A percentile compares a stretch with the other conserved stretches of the same genome.
Evolutionary conservation across 2,329 filamentous ascomycete genomes (phyloP).

Genomic region (Paracorniculantispora psalliotae): DNA sequence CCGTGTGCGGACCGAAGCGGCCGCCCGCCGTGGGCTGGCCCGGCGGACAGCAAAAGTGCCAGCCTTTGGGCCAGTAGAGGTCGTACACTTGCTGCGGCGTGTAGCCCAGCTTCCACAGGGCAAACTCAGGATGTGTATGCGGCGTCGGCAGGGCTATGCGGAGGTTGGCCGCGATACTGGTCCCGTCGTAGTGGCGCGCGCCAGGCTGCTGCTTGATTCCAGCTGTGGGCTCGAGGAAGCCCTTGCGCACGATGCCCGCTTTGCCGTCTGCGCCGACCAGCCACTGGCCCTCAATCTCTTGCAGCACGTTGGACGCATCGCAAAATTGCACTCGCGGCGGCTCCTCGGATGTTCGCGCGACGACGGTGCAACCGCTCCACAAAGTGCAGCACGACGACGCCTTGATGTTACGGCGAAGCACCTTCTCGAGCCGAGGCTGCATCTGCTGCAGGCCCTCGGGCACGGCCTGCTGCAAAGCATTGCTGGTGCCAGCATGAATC

Average conservation of each 20-base stretch:
- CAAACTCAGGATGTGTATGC: conserved; percentile 42
- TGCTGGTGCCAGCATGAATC: neutral
- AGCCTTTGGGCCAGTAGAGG: conserved; percentile 39
- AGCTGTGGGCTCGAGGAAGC: conserved; percentile 36
- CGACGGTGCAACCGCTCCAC: conserved; percentile 9
- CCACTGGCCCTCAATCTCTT: conserved; percentile 13
- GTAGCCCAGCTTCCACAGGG: conserved; percentile 42
- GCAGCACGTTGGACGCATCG: neutral
- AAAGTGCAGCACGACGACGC: conserved; percentile 14
- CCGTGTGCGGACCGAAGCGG: conserved; percentile 35
- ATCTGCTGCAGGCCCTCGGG: conserved; percentile 13
- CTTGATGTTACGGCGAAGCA: conserved; percentile 17
- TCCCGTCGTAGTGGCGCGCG: conserved; percentile 31
- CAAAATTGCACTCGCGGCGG: conserved; percentile 24
- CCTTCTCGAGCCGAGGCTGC: conserved; percentile 13
- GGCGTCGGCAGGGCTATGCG: conserved; percentile 38
- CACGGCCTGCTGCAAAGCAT: neutral
- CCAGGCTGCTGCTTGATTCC: conserved; percentile 33
- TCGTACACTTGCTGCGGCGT: conserved; percentile 43
- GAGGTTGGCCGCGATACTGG: conserved; percentile 46
- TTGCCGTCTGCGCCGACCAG: conserved; percentile 45
- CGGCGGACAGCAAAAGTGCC: conserved; percentile 40
- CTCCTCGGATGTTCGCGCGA: conserved; percentile 20
- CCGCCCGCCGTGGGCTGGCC: conserved; percentile 38
- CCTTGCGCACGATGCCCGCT: conserved; percentile 39